Evolutionary conservation across 176 grass and related monocot species (phyloP).

Genomic region (bread wheat (Triticum aestivum)): DNA sequence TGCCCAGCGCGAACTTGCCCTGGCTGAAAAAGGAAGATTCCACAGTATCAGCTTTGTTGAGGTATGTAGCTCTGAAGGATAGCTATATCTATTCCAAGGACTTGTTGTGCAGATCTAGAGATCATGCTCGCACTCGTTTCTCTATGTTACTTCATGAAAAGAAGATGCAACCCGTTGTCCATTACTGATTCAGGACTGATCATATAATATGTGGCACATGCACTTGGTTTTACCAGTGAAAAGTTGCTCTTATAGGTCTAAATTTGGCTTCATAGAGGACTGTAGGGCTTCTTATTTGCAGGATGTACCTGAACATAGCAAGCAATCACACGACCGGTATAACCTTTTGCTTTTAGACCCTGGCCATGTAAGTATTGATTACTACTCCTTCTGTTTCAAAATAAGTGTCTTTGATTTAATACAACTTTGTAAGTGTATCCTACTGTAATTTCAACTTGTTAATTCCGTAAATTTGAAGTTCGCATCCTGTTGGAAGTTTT

Average conservation of each 20-base stretch:
- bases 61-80: too few species aligned
- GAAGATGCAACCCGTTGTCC: neutral
- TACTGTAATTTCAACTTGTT: neutral
- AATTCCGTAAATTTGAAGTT: neutral
- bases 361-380: slow-evolving; percentile 61
- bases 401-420: too few species aligned
- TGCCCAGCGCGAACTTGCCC: too few species aligned
- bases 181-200: neutral
- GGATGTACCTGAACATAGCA: slow-evolving; percentile 25
- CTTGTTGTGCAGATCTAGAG: neutral
- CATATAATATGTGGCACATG: neutral
- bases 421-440: too few species aligned
- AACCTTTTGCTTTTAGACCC: slow-evolving; percentile 74
- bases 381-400: too few species aligned
- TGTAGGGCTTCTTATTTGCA: slow-evolving; percentile 25
- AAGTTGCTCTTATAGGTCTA: neutral
- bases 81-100: too few species aligned
- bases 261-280: neutral
- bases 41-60: too few species aligned
- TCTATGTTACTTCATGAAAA: neutral
- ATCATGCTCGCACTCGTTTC: neutral
- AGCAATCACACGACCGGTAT: neutral
- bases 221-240: neutral
- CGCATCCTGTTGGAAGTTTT: neutral
- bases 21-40: too few species aligned